Evolutionary conservation across 1,139 yeast species (phyloP).

Genomic region (Candida anutae): DNA sequence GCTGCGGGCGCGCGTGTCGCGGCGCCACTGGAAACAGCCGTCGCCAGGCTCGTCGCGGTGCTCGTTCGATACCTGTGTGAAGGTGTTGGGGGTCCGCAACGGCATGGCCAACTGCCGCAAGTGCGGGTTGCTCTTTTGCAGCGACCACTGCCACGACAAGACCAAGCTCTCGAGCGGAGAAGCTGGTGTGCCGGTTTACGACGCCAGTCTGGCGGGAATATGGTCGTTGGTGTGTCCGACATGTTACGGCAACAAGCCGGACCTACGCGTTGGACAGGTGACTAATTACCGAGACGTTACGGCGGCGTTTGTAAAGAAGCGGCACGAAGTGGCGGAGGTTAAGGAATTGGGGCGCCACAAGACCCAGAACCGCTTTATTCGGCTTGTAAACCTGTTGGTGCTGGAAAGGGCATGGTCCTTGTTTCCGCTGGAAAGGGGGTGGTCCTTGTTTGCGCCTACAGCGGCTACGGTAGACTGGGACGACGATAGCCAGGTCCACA

Average conservation of each 20-base stretch:
- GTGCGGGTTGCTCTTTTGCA: slow-evolving; percentile 71
- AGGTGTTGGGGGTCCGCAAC: slow-evolving; percentile 34
- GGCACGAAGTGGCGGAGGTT: slow-evolving; percentile 36
- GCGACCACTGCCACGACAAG: slow-evolving; percentile 52
- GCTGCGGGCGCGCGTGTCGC: slow-evolving; percentile 20
- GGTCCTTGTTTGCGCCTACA: neutral
- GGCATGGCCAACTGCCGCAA: slow-evolving; percentile 56
- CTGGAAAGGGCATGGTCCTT: slow-evolving; percentile 2
- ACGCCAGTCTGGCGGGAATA: slow-evolving; percentile 32
- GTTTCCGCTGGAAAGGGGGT: too few relatives aligned
- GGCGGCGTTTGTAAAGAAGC: slow-evolving; percentile 23
- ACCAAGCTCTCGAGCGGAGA: slow-evolving; percentile 34
- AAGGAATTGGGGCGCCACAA: slow-evolving; percentile 45
- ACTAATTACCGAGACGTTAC: slow-evolving; percentile 42
- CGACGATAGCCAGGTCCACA: slow-evolving; percentile 40
- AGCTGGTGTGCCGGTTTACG: slow-evolving; percentile 24
- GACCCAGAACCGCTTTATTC: slow-evolving; percentile 57
- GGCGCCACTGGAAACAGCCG: slow-evolving; percentile 61
- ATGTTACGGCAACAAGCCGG: slow-evolving; percentile 55
- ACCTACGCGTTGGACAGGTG: slow-evolving; percentile 34
- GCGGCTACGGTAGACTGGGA: neutral
- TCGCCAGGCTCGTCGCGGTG: slow-evolving; percentile 21
- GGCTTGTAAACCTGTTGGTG: slow-evolving; percentile 21
- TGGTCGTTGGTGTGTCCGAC: slow-evolving; percentile 66
- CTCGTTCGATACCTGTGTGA: slow-evolving; percentile 27